Conservation (phyloP, 2,329 filamentous ascomycete genomes). For the Colletotrichum liriopes region DNA sequence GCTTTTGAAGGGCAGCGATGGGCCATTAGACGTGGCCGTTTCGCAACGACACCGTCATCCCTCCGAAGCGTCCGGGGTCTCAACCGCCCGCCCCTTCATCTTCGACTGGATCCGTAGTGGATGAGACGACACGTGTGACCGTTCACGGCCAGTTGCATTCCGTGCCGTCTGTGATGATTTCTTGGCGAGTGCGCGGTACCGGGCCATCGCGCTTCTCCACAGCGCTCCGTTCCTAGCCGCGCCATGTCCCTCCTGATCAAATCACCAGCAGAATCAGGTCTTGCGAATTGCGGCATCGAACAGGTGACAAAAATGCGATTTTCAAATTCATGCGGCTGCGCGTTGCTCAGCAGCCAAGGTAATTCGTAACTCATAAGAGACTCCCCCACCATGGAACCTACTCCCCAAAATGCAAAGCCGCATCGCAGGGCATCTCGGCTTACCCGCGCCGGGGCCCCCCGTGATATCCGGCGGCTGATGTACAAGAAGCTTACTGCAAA, state of each 20-base stretch:
- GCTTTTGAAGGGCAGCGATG: not conserved
- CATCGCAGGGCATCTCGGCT: slow-evolving; percentile 24
- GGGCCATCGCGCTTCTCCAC: not conserved
- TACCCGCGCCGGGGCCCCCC: slow-evolving; percentile 32
- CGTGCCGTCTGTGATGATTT: not conserved
- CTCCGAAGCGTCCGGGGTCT: not conserved
- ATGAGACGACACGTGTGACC: slow-evolving; percentile 29
- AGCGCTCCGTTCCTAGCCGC: not conserved
- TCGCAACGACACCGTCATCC: slow-evolving; percentile 18
- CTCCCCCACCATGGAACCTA: slow-evolving; percentile 30
- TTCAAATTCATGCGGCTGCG: slow-evolving; percentile 31
- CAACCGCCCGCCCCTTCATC: not conserved
- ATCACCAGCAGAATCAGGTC: not conserved
- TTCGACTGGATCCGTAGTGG: not conserved
- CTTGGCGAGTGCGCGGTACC: not conserved
- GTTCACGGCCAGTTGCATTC: not conserved
- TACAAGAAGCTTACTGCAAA: slow-evolving; percentile 52
- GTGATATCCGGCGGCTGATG: slow-evolving; percentile 12
- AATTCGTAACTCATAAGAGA: slow-evolving; percentile 42
- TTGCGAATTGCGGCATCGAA: not conserved
- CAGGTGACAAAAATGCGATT: not conserved
- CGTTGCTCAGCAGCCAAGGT: slow-evolving; percentile 37
- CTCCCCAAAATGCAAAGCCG: slow-evolving; percentile 34
- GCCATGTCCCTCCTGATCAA: not conserved
- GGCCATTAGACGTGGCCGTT: slow-evolving; percentile 2